These are phyloP conservation scores for Sophora flavescens DNA, from an alignment of 306 rosid genomes.

Conservation along the genomic window DNA sequence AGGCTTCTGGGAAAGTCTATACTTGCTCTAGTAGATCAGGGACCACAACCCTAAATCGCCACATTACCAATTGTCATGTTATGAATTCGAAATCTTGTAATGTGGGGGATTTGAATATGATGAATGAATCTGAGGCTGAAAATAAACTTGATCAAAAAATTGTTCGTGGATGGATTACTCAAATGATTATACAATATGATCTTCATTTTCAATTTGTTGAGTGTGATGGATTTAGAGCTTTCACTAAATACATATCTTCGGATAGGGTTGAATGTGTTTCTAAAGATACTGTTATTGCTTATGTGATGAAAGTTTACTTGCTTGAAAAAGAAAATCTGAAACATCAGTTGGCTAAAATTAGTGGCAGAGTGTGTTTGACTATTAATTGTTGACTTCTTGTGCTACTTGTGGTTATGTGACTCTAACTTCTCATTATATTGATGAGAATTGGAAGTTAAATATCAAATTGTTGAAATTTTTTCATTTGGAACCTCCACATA, in stretches of 20 bases:
- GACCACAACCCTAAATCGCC: not conserved
- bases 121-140: not conserved
- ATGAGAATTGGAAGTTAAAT: constrained; percentile 31
- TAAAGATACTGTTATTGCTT: constrained; percentile 3
- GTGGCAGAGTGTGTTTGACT: constrained; percentile 11
- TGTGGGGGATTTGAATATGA: not conserved
- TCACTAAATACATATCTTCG: not conserved
- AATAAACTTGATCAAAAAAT: not conserved
- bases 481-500: not conserved
- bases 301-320: constrained; percentile 32
- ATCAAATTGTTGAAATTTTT: constrained; percentile 33
- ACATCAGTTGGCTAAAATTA: constrained; percentile 29
- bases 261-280: constrained; percentile 2
- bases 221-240: not conserved
- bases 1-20: constrained; percentile 9
- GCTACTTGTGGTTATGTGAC: not conserved
- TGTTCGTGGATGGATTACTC: not conserved
- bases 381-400: not conserved
- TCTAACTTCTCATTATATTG: constrained; percentile 35
- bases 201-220: constrained; percentile 29
- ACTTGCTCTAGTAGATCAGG: not conserved
- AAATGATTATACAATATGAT: constrained; percentile 9
- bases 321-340: constrained; percentile 30
- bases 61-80: not conserved
- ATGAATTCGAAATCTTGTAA: not conserved